Evolutionary conservation across 371 early-diverging fungal species (phyloP), one percentile per base, ranked within the genome.

Genomic region (Mortierella sp.): DNA sequence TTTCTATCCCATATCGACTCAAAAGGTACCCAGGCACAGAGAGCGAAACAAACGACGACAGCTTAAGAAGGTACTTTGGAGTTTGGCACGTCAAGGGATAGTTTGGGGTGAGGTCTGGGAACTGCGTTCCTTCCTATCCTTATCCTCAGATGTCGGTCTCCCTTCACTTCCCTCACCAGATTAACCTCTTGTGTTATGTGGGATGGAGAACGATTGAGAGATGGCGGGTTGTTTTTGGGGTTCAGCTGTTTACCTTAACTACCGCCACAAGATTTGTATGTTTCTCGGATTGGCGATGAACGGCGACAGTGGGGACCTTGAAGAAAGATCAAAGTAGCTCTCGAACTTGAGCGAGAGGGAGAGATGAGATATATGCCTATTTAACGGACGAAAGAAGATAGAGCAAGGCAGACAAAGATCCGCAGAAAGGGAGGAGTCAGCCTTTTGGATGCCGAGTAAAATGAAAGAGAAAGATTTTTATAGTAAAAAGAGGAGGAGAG

Each of bases 201-300:
- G 63, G 63, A 63, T 63, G 32, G 35, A 32, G 41, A 63, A 7
- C 21, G 35, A 6, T 63, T 63, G 18, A 18, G 63, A 63, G 35
- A 18, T 18, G 60, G 63, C 21, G 18, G 63, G 21, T 4, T 35
- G 63, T 63, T 68, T 38, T 65, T 38, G 35, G 68, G 24, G 68
- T 41, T 68, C 68, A 68, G 41, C 43, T 68, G 43, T 68, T 68
- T 68, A 68, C 68, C 68, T 68, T 68, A 68, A 63, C 11, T 68
- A 68, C 43, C 68, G 10, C 41, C 68, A n/a, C 56, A 41, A 68
- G 41, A 68, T 41, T 68, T 68, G 12, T 63, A 16, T 63, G 55
- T 38, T 38, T 21, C 65, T 21, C 38, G 38, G 65, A 35, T 21
- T 5, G 65, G 65, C 41, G 65, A 65, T 38, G 32, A 8, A 65